These are phyloP conservation scores for Cydonia oblonga DNA, from an alignment of 331 rosid species.

Conservation along the genomic window DNA sequence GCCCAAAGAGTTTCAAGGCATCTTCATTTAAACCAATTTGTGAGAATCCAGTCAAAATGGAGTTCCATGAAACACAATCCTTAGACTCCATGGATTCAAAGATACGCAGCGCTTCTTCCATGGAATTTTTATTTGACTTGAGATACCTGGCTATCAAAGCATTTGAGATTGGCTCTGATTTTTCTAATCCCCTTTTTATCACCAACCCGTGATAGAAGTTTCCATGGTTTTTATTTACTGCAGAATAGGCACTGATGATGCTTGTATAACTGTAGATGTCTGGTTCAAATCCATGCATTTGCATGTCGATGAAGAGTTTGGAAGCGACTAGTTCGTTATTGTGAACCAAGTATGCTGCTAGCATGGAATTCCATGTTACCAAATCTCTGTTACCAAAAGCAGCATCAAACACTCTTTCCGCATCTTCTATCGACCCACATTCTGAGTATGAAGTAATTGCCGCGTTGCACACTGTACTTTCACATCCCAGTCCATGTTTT, in stretches of 20 bases:
- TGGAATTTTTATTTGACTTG: slow-evolving; percentile 35
- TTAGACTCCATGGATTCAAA: slow-evolving; percentile 41
- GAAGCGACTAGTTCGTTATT: slow-evolving; percentile 41
- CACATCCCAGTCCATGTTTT: slow-evolving; percentile 45
- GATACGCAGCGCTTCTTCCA: slow-evolving; percentile 46
- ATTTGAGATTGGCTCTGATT: slow-evolving; percentile 53
- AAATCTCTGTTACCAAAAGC: slow-evolving; percentile 32
- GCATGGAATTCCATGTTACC: slow-evolving; percentile 80
- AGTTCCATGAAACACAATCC: slow-evolving; percentile 70
- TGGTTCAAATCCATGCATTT: slow-evolving; percentile 51
- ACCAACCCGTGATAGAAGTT: slow-evolving; percentile 57
- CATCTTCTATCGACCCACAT: slow-evolving; percentile 51
- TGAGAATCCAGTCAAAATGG: slow-evolving; percentile 59
- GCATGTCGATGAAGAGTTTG: slow-evolving; percentile 50
- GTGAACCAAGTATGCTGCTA: slow-evolving; percentile 51
- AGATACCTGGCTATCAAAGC: slow-evolving; percentile 75
- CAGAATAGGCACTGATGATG: slow-evolving; percentile 43
- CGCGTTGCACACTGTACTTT: slow-evolving; percentile 51
- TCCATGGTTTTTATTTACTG: slow-evolving; percentile 28
- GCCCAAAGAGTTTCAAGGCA: slow-evolving; percentile 46
- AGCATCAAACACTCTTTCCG: slow-evolving; percentile 47
- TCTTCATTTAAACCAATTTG: slow-evolving; percentile 63
- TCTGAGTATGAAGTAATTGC: slow-evolving; percentile 57
- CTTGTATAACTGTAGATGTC: slow-evolving; percentile 67
- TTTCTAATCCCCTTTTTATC: slow-evolving; percentile 54